phyloP scores from a whole-genome alignment of 495 filamentous ascomycete genomes.

The Elasticomyces elasticus region DNA sequence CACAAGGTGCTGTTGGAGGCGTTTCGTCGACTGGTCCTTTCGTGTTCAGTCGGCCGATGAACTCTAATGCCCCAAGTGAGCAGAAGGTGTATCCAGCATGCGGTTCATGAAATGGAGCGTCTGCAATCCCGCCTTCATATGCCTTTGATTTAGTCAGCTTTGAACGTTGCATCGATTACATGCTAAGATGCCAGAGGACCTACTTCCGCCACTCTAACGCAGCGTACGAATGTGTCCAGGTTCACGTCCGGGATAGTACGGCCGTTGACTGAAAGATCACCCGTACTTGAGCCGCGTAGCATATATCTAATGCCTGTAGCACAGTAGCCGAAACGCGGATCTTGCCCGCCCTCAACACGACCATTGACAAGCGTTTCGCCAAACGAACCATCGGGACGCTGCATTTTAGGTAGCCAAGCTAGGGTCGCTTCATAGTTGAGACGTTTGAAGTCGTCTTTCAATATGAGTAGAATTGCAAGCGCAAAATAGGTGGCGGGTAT shows the following conservation, averaged over 20 bases:
- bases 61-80: constrained; percentile 14
- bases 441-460: constrained; percentile 61
- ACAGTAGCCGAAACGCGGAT: constrained; percentile 79
- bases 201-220: constrained; percentile 63
- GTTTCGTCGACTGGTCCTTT: not conserved
- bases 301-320: constrained; percentile 76
- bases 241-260: constrained; percentile 62
- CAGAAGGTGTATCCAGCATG: constrained; percentile 43
- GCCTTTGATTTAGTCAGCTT: constrained; percentile 41
- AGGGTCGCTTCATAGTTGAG: constrained; percentile 61
- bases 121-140: constrained; percentile 83
- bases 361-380: constrained; percentile 63
- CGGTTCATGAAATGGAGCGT: constrained; percentile 71
- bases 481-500: constrained; percentile 84
- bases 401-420: constrained; percentile 63
- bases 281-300: constrained; percentile 42
- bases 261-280: constrained; percentile 28
- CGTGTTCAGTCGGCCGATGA: constrained; percentile 13
- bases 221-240: constrained; percentile 54
- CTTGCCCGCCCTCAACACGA: constrained; percentile 62
- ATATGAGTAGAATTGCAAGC: constrained; percentile 57
- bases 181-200: constrained; percentile 22
- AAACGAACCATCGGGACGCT: constrained; percentile 82
- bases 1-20: not conserved
- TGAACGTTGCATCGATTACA: too few species aligned